A percentile compares a stretch with the other conserved stretches of the same genome.
Conservation (phyloP, 2,329 filamentous ascomycete genomes). For the Orbilia quercus region DNA sequence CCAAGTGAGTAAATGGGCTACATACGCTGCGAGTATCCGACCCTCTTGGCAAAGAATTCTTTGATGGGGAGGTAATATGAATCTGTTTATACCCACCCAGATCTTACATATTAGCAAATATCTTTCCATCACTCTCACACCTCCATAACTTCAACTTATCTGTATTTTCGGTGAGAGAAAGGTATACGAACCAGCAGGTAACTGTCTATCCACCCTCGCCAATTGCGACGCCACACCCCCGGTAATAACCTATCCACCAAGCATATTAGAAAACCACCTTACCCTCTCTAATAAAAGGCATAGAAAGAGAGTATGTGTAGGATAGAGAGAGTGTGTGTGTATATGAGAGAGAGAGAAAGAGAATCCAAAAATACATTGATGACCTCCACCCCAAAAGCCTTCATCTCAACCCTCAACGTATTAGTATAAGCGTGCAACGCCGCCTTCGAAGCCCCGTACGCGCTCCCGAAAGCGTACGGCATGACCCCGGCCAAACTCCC, state of each 20-base stretch:
- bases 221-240: constrained; percentile 57
- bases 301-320: background rate
- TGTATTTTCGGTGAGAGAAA: constrained; percentile 2
- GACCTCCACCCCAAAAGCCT: constrained; percentile 57
- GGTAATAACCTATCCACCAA: constrained; percentile 55
- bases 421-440: constrained; percentile 64
- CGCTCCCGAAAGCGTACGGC: constrained; percentile 62
- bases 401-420: constrained; percentile 65
- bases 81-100: too few species aligned
- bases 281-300: too few species aligned
- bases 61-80: constrained; percentile 58
- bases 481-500: constrained; percentile 62
- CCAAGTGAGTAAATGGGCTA: background rate
- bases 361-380: constrained; percentile 30
- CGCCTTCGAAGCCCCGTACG: constrained; percentile 66
- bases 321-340: too few species aligned
- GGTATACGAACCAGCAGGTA: constrained; percentile 20
- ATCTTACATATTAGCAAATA: constrained; percentile 7
- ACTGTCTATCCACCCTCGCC: constrained; percentile 44
- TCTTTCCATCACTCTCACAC: too few species aligned
- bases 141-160: background rate
- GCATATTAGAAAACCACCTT: too few species aligned
- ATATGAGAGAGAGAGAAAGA: constrained; percentile 23
- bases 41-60: constrained; percentile 54
- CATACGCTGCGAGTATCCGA: constrained; percentile 56